Evolutionary conservation across 805 yeast species (phyloP).

Genomic region (Saturnispora mendoncae): DNA sequence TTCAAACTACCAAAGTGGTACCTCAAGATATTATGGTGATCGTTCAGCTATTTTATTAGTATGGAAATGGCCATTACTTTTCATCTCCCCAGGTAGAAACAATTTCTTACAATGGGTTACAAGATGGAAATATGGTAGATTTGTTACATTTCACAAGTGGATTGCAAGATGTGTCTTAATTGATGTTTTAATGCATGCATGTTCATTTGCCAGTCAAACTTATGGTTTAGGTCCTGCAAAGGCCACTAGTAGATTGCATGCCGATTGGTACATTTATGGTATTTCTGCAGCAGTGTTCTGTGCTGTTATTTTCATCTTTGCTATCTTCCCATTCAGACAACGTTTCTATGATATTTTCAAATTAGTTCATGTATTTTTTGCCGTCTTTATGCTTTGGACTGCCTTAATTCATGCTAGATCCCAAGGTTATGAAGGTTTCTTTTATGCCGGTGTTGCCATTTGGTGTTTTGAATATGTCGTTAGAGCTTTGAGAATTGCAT

Average conservation of each 20-base stretch:
- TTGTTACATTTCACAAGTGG: conserved; percentile 51
- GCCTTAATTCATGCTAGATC: conserved; percentile 47
- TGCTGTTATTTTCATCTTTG: conserved; percentile 5
- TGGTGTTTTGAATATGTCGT: conserved; percentile 48
- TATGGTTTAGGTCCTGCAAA: conserved; percentile 15
- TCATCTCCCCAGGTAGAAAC: conserved; percentile 55
- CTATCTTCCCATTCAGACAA: conserved; percentile 38
- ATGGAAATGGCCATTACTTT: conserved; percentile 41
- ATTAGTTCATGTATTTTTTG: conserved; percentile 48
- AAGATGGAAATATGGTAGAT: conserved; percentile 48
- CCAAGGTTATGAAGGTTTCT: conserved; percentile 27
- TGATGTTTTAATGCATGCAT: conserved; percentile 38
- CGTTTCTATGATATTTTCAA: conserved; percentile 54
- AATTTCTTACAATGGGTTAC: conserved; percentile 52
- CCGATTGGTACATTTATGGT: conserved; percentile 26
- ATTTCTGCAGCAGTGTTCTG: conserved; percentile 32
- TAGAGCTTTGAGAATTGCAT: conserved; percentile 32
- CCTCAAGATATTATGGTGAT: conserved; percentile 36
- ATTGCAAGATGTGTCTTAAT: conserved; percentile 37
- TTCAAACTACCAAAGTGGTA: conserved; percentile 15
- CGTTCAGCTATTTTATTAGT: conserved; percentile 44
- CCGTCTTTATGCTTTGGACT: conserved; percentile 43
- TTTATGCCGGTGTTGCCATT: conserved; percentile 35
- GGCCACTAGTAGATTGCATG: conserved; percentile 22
- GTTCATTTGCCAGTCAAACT: conserved; percentile 24